These are phyloP conservation scores for Phytophthora pinifolia DNA, from an alignment of 352 stramenopile genomes.

Conservation along the genomic window DNA sequence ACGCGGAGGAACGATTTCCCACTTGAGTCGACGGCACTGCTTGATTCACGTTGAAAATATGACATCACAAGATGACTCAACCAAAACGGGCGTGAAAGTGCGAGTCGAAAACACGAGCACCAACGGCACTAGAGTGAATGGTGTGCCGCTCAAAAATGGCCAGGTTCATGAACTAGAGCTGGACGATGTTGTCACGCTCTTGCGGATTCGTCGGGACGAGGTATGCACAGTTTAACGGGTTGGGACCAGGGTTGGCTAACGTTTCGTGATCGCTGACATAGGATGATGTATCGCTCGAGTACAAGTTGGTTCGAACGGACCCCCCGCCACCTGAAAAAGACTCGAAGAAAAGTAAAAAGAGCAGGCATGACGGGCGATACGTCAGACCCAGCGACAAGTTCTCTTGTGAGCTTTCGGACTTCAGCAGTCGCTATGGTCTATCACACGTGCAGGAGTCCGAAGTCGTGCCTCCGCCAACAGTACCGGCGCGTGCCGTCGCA, in stretches of 20 bases:
- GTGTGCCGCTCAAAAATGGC: conserved; percentile 45
- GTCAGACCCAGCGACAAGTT: conserved; percentile 36
- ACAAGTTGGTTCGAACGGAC: conserved; percentile 33
- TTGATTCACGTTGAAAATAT: conserved; percentile 54
- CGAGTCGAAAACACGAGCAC: conserved; percentile 73
- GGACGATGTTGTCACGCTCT: conserved; percentile 57
- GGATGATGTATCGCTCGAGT: conserved; percentile 48
- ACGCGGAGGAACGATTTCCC: conserved; percentile 47
- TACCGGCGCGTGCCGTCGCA: conserved; percentile 14
- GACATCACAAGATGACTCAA: conserved; percentile 22
- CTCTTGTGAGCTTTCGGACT: conserved; percentile 19
- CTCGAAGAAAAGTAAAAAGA: conserved; percentile 20
- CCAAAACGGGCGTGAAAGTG: conserved; percentile 41
- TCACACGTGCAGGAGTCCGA: conserved; percentile 18
- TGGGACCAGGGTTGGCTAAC: neutral
- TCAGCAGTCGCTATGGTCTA: conserved; percentile 22
- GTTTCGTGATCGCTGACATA: conserved; percentile 13
- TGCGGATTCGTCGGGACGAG: conserved; percentile 47
- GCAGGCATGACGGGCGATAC: conserved; percentile 34
- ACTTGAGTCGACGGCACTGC: conserved; percentile 64
- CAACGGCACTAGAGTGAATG: conserved; percentile 69
- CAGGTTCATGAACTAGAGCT: conserved; percentile 47
- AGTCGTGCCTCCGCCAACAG: neutral
- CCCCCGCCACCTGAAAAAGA: conserved; percentile 6
- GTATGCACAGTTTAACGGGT: conserved; percentile 26